Evolutionary conservation across 257 asterid species (phyloP).

Genomic region (Lycium ferocissimum): DNA sequence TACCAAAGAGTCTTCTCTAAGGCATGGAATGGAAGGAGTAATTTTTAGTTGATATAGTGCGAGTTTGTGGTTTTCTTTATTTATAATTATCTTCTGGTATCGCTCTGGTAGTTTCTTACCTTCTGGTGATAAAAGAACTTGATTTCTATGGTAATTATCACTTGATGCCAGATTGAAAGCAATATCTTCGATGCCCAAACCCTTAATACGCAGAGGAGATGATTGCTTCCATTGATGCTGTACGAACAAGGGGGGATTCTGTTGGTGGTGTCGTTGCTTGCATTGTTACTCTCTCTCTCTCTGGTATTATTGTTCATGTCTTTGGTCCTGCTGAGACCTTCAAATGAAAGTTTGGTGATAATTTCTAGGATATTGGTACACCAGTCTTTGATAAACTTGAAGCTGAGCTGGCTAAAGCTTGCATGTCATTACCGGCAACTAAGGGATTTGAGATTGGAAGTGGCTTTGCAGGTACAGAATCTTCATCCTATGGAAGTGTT

Average conservation of each 20-base stretch:
- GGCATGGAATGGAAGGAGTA: not conserved
- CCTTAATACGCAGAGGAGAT: slow-evolving; percentile 97
- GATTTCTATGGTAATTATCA: not conserved
- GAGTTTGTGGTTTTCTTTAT: not conserved
- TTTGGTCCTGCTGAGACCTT: not conserved
- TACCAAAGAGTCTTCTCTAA: not conserved
- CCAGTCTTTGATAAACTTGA: slow-evolving; percentile 99
- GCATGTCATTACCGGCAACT: slow-evolving; percentile 94
- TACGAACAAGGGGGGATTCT: slow-evolving; percentile 92
- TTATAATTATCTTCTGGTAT: not conserved
- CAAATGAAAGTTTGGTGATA: slow-evolving; percentile 37
- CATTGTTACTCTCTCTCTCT: slow-evolving; percentile 54
- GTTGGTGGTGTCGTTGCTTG: slow-evolving; percentile 98
- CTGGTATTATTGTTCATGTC: not conserved
- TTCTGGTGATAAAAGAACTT: not conserved
- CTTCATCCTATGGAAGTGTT: not conserved
- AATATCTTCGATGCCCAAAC: slow-evolving; percentile 90
- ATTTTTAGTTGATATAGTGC: not conserved
- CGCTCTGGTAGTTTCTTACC: not conserved
- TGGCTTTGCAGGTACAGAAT: slow-evolving; percentile 79
- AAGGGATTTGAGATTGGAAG: slow-evolving; percentile 98
- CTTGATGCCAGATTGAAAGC: slow-evolving; percentile 69
- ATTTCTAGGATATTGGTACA: slow-evolving; percentile 87
- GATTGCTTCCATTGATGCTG: slow-evolving; percentile 95
- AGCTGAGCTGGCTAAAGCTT: slow-evolving; percentile 96